phyloP scores from a whole-genome alignment of 768 basidiomycete genomes.

The Psilocybe azurescens region DNA sequence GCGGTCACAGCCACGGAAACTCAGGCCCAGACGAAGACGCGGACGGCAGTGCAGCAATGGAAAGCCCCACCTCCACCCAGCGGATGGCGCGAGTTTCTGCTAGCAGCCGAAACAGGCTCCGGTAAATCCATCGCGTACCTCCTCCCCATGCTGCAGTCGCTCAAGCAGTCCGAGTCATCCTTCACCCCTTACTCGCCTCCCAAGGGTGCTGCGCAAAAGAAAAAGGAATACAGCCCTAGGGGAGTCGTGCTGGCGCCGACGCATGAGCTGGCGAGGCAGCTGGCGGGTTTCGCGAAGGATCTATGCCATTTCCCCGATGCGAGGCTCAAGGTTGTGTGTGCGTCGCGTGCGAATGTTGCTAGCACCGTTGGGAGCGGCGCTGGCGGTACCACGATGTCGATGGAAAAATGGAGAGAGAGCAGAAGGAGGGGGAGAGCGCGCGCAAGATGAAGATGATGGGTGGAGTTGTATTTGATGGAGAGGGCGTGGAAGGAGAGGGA shows the following conservation, averaged over 20 bases:
- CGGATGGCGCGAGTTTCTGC: conserved; percentile 57
- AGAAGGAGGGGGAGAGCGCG: conserved; percentile 9
- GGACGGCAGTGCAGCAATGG: conserved; percentile 15
- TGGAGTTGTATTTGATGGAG: conserved; percentile 8
- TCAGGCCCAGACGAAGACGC: background rate
- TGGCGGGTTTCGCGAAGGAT: conserved; percentile 74
- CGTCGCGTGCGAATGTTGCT: conserved; percentile 9
- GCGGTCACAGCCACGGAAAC: no score
- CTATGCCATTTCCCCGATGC: conserved; percentile 55
- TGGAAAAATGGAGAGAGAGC: conserved; percentile 48
- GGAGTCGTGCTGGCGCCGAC: conserved; percentile 87
- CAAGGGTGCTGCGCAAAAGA: conserved; percentile 1
- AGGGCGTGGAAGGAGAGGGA: background rate
- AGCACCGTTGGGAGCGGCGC: background rate
- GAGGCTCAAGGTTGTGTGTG: conserved; percentile 13
- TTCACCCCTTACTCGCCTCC: conserved; percentile 3
- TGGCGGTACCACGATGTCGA: conserved; percentile 35
- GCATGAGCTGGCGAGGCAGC: conserved; percentile 86
- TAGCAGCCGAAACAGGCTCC: conserved; percentile 90
- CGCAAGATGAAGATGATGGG: conserved; percentile 18
- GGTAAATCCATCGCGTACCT: conserved; percentile 93
- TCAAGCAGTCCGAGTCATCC: conserved; percentile 66
- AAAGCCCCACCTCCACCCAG: background rate
- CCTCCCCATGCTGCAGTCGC: conserved; percentile 77
- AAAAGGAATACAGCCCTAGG: conserved; percentile 59